Evolutionary conservation across 441 rosid species (phyloP).

Genomic region (Croton laevigatus): DNA sequence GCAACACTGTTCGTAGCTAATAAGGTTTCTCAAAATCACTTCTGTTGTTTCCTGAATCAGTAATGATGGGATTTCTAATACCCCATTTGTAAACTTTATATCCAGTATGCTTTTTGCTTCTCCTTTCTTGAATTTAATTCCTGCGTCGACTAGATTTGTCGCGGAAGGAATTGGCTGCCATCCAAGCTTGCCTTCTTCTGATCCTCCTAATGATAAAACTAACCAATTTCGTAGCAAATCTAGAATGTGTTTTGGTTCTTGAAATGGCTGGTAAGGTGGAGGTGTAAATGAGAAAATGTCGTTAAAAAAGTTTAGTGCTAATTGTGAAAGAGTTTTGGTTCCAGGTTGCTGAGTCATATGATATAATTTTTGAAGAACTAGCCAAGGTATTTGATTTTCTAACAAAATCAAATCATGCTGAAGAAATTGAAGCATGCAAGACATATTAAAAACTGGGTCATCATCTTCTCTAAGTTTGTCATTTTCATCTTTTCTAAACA

Average conservation of each 20-base stretch:
- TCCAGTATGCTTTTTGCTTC: slow-evolving; percentile 20
- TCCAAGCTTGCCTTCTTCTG: neutral
- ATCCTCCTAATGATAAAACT: neutral
- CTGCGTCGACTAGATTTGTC: slow-evolving; percentile 22
- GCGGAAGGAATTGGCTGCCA: slow-evolving; percentile 28
- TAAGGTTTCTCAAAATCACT: slow-evolving; percentile 30
- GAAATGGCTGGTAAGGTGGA: neutral
- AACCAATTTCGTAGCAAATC: slow-evolving; percentile 24
- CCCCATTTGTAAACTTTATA: slow-evolving; percentile 20
- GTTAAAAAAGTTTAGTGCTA: slow-evolving; percentile 21
- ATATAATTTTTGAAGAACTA: slow-evolving; percentile 31
- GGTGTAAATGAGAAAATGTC: slow-evolving; percentile 20
- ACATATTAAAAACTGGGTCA: slow-evolving; percentile 31
- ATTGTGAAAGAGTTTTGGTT: slow-evolving; percentile 19
- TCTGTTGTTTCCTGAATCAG: slow-evolving; percentile 31
- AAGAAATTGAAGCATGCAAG: slow-evolving; percentile 24
- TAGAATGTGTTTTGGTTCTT: slow-evolving; percentile 27
- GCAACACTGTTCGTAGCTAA: slow-evolving; percentile 33
- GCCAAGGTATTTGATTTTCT: slow-evolving; percentile 39
- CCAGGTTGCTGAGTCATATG: too few relatives aligned
- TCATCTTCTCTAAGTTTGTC: neutral
- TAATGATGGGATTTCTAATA: slow-evolving; percentile 29
- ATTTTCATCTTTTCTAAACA: slow-evolving; percentile 6
- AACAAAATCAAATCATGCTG: slow-evolving; percentile 37
- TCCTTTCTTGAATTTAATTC: slow-evolving; percentile 26